These are phyloP conservation scores for Candida namnaoensis DNA, from an alignment of 805 yeast species.

Conservation along the genomic window DNA sequence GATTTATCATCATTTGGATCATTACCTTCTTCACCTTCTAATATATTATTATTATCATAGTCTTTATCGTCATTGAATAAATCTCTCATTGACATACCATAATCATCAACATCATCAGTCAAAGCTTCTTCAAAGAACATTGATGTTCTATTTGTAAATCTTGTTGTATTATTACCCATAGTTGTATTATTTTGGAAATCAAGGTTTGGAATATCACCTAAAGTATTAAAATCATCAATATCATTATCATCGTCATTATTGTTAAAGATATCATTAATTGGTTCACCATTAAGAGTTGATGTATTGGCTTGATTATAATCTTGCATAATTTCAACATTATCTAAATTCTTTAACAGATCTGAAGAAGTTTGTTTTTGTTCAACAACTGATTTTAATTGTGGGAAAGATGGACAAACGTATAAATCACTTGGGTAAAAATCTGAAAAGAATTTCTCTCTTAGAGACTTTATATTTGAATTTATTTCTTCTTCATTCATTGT, in stretches of 20 bases:
- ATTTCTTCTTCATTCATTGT: too few relatives aligned
- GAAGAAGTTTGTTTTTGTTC: conserved; percentile 9
- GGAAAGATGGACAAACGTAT: conserved; percentile 10
- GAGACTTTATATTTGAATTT: neutral
- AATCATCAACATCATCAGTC: conserved; percentile 14
- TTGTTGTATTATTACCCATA: too few relatives aligned
- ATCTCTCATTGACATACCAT: conserved; percentile 17
- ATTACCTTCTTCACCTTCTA: conserved; percentile 3
- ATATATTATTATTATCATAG: conserved; percentile 2
- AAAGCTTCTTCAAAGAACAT: conserved; percentile 14
- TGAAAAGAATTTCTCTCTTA: conserved; percentile 8
- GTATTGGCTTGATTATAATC: neutral
- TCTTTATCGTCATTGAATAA: conserved; percentile 14
- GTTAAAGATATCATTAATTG: neutral
- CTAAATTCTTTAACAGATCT: conserved; percentile 5
- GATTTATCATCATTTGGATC: neutral
- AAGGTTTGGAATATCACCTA: too few relatives aligned
- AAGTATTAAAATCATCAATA: conserved; percentile 3
- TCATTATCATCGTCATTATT: conserved; percentile 6
- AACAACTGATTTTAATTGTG: conserved; percentile 11
- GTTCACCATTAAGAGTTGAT: too few relatives aligned
- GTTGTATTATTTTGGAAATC: too few relatives aligned
- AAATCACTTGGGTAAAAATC: neutral
- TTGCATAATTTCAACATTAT: conserved; percentile 4
- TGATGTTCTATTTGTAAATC: conserved; percentile 12